Evolutionary conservation across 78 protist genomes (phyloP).

Genomic region (Dictyostelium brefeldianum): DNA sequence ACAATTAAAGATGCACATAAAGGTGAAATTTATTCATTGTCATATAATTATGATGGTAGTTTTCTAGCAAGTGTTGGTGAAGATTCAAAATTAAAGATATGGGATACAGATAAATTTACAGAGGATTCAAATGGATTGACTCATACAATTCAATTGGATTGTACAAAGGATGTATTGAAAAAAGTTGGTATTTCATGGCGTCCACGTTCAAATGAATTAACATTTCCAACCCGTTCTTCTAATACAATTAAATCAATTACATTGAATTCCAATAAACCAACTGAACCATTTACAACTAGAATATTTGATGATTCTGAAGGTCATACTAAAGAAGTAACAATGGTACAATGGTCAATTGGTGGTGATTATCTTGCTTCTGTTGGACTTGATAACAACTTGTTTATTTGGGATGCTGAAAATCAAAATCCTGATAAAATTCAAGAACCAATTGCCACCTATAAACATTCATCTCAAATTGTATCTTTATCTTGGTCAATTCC

Average conservation of each 20-base stretch:
- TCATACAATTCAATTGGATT: background rate
- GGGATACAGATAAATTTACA: background rate
- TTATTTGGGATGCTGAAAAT: conserved; percentile 31
- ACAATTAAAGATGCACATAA: conserved; percentile 30
- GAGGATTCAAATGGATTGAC: no score
- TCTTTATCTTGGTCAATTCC: conserved; percentile 34
- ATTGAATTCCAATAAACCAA: background rate
- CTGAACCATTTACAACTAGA: background rate
- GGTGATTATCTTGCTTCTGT: conserved; percentile 52
- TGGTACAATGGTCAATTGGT: conserved; percentile 19
- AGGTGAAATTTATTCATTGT: background rate
- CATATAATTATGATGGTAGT: background rate
- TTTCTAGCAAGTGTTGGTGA: conserved; percentile 26
- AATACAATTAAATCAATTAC: background rate
- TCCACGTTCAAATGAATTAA: background rate
- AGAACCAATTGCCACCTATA: conserved; percentile 1
- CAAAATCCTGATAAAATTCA: background rate
- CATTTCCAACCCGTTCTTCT: background rate
- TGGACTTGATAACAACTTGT: background rate
- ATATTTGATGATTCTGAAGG: conserved; percentile 1
- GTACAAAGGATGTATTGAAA: background rate
- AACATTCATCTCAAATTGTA: conserved; percentile 4
- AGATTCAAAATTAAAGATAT: conserved; percentile 26
- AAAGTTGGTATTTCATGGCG: conserved; percentile 26
- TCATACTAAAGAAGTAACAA: conserved; percentile 4